Evolutionary conservation across 2,329 filamentous ascomycete species (phyloP).

Genomic region (Curvularia hawaiiensis): DNA sequence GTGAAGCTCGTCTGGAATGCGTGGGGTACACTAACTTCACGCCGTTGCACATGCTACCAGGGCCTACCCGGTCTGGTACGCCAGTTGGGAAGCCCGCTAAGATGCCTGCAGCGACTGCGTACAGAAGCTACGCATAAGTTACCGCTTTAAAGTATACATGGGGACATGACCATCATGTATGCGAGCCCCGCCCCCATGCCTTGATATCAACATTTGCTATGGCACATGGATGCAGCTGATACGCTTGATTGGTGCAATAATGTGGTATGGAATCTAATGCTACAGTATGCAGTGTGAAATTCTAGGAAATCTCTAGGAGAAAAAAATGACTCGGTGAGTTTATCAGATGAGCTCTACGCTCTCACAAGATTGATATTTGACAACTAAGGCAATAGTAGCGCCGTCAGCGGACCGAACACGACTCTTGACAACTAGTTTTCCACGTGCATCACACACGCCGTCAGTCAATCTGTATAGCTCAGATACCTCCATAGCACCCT

Average conservation of each 20-base stretch:
- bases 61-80: not conserved
- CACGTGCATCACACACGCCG: conserved; percentile 25
- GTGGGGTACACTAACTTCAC: not conserved
- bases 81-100: not conserved
- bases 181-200: not conserved
- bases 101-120: not conserved
- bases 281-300: not conserved
- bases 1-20: not conserved
- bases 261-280: not conserved
- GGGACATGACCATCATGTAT: not conserved
- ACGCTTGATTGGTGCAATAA: not conserved
- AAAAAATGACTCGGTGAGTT: not conserved
- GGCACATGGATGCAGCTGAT: not conserved
- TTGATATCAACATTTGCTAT: not conserved
- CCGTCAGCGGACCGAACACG: conserved; percentile 13
- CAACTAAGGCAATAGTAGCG: conserved; percentile 4
- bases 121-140: not conserved
- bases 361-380: conserved; percentile 10
- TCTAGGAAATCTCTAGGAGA: not conserved
- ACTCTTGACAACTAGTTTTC: conserved; percentile 13
- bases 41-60: not conserved
- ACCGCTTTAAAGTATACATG: not conserved
- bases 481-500: conserved; percentile 28
- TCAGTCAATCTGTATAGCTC: conserved; percentile 40
- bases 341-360: not conserved